Evolutionary conservation across 768 basidiomycete species (phyloP), one percentile per base, ranked within the genome.

Genomic region (Phylloporus scabripes): DNA sequence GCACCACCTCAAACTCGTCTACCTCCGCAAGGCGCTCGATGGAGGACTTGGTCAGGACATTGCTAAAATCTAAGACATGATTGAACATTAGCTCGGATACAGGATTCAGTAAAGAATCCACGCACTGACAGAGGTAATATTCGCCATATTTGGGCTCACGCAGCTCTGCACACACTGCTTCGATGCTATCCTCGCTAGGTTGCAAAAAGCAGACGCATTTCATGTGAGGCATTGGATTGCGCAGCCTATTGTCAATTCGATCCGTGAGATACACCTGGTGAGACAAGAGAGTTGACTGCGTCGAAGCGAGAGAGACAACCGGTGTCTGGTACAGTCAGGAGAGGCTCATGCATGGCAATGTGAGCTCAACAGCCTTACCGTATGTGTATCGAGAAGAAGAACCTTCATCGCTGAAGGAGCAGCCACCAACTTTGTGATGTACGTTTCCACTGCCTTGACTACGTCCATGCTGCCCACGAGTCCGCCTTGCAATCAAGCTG

Each of bases 181-280:
- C 82, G 31, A 99, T 72, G 62, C 90, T 93, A 26, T 85, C 82
- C 42, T 89, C 84, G 48, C 77, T 86, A 33, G 83, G 83, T 45
- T 92, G 83, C 8, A 99, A 75, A 64, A 99, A 93, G 66, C 92
- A 95, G 46, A 98, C 82, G 63, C 96, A 98, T 70, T 94, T 95
- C 80, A 99, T 87, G 64, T 99, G 95, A 11, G 90, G 82, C 81
- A 97, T 92, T 21, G 90, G 73, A 63, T 95, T 93, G 52, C 92
- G 81, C 54, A 83, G 82, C 67, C 74, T 83, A 74, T 98, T 98
- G 74, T 98, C 96, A 62, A 99, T 91, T 48, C 93, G 80, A 72
- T 99, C 96, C 4, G 95, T 99, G 46, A 99, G 79, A 70, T 99
- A 99, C 37, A 98, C 91, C 64, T 99, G 94, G 58, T 98, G 92